Evolutionary conservation across 306 rosid species (phyloP).

Genomic region (Astragalus glycyphyllos): DNA sequence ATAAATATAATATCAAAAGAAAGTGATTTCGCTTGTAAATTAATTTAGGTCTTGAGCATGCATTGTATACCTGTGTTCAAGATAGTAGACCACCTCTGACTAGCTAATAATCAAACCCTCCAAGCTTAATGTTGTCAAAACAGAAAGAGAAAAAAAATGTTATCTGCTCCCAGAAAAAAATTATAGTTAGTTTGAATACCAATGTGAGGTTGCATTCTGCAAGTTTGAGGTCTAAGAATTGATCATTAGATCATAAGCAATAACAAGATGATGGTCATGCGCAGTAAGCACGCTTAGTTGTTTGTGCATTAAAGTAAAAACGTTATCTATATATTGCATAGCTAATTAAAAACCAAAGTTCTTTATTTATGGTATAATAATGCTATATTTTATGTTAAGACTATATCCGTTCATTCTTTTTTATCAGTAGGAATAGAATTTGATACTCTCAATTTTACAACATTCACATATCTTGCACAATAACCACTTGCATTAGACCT

Average conservation of each 20-base stretch:
- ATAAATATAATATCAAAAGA: not conserved
- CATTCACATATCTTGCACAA: too few species aligned
- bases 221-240: not conserved
- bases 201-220: not conserved
- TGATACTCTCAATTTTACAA: too few species aligned
- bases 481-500: too few species aligned
- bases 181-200: not conserved
- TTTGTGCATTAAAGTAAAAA: slow-evolving; percentile 6
- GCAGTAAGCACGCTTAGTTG: slow-evolving; percentile 28
- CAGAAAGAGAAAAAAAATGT: not conserved
- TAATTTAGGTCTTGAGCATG: not conserved
- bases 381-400: too few species aligned
- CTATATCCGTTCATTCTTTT: too few species aligned
- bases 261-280: slow-evolving; percentile 52
- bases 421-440: too few species aligned
- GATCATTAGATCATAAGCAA: not conserved
- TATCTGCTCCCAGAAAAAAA: not conserved
- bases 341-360: too few species aligned
- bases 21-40: not conserved
- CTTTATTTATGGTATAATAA: too few species aligned
- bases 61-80: not conserved
- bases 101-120: not conserved
- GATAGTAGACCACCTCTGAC: slow-evolving; percentile 5
- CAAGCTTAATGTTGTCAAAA: not conserved
- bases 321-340: not conserved